Percentiles rank a stretch among this genome's conserved stretches.
phyloP scores from a whole-genome alignment of 306 rosid species.

The Fragaria iinumae region DNA sequence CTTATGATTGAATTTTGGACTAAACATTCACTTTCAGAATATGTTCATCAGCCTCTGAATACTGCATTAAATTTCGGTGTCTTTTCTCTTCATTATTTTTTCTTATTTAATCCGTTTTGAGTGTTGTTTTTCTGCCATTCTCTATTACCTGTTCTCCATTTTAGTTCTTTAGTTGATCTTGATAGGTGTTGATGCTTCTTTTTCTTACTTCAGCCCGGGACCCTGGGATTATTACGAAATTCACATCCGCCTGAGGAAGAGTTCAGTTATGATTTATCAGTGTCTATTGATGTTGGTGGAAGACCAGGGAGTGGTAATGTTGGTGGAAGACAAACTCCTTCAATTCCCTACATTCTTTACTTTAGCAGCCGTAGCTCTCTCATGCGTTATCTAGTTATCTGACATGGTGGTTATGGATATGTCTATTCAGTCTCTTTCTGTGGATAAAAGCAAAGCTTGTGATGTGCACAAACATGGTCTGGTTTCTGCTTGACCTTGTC shows the following conservation, averaged over 20 bases:
- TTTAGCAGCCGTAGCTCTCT: neutral
- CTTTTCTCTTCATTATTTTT: neutral
- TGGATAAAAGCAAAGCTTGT: neutral
- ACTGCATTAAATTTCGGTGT: too few relatives aligned
- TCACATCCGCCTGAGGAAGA: constrained; percentile 90
- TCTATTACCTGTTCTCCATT: constrained; percentile 16
- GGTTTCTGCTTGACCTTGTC: neutral
- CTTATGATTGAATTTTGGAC: neutral
- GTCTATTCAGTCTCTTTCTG: neutral
- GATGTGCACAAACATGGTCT: neutral
- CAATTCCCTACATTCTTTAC: constrained; percentile 43
- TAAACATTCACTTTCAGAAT: neutral
- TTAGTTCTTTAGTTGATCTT: constrained; percentile 38
- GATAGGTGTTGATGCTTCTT: constrained; percentile 83
- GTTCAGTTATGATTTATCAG: constrained; percentile 57
- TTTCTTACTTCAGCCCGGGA: constrained; percentile 76
- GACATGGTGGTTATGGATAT: neutral
- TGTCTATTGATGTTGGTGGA: constrained; percentile 55
- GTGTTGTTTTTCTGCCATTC: neutral
- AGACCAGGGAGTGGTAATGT: constrained; percentile 50
- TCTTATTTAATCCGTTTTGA: neutral
- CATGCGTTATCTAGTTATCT: too few relatives aligned
- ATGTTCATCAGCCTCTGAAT: neutral
- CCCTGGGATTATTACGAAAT: constrained; percentile 77
- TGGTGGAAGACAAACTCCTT: constrained; percentile 72